A percentile compares a stretch with the other conserved stretches of the same genome.
Conservation (phyloP, 2,329 filamentous ascomycete genomes). For the Hortaea werneckii region DNA sequence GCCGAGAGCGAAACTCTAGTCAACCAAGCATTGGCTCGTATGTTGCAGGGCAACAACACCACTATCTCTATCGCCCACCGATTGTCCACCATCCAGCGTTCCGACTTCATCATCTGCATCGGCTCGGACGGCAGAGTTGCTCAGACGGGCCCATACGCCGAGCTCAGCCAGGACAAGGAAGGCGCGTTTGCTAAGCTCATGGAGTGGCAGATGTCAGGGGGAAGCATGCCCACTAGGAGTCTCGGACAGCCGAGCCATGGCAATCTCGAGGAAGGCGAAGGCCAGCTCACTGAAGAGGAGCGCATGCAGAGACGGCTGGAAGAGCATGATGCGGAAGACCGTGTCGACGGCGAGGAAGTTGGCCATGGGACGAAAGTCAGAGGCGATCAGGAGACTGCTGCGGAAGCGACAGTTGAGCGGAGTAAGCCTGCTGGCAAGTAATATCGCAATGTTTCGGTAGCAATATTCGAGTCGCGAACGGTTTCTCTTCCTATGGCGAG, state of each 20-base stretch:
- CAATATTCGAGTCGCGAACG: too few species aligned
- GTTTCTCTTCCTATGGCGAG: too few species aligned
- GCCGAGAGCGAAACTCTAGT: constrained; percentile 95
- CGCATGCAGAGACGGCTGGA: constrained; percentile 37
- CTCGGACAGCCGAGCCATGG: not conserved
- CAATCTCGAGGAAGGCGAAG: constrained; percentile 7
- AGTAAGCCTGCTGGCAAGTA: constrained; percentile 1
- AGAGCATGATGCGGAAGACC: constrained; percentile 25
- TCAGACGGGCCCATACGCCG: constrained; percentile 74
- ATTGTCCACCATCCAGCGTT: constrained; percentile 90
- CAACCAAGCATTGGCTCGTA: constrained; percentile 72
- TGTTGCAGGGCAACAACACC: constrained; percentile 81
- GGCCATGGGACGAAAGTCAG: constrained; percentile 21
- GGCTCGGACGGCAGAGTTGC: constrained; percentile 79
- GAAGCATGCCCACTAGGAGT: not conserved
- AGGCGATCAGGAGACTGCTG: constrained; percentile 18
- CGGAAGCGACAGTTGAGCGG: constrained; percentile 21
- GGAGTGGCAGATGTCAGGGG: constrained; percentile 81
- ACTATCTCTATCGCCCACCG: constrained; percentile 97
- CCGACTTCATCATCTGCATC: constrained; percentile 88
- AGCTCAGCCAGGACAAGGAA: constrained; percentile 60
- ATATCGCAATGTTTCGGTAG: not conserved
- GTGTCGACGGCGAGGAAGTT: constrained; percentile 27
- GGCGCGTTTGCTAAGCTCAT: constrained; percentile 92
- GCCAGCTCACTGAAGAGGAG: constrained; percentile 36